These are phyloP conservation scores for Sedum album DNA, from an alignment of 164 flowering plant species.

Conservation along the genomic window DNA sequence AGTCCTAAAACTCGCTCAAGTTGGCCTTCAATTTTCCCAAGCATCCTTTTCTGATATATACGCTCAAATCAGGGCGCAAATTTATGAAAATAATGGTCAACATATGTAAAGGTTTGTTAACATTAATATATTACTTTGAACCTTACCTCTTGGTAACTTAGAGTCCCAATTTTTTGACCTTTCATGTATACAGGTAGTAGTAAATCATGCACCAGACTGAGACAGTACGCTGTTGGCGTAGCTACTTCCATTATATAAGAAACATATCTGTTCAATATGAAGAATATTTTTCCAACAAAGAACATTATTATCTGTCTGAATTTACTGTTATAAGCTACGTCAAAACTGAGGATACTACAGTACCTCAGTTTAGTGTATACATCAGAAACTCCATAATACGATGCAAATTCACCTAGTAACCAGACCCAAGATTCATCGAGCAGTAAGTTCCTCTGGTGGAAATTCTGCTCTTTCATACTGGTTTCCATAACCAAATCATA, in stretches of 20 bases:
- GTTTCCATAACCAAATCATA: slow-evolving; percentile 71
- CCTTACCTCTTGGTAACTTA: slow-evolving; percentile 96
- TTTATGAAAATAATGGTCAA: neutral
- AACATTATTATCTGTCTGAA: neutral
- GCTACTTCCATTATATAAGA: slow-evolving; percentile 95
- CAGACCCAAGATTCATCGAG: slow-evolving; percentile 71
- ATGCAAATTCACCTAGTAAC: slow-evolving; percentile 62
- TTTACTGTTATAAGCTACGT: neutral
- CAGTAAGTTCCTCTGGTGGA: slow-evolving; percentile 58
- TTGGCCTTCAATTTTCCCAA: slow-evolving; percentile 76
- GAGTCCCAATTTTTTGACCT: slow-evolving; percentile 41
- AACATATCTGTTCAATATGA: slow-evolving; percentile 48
- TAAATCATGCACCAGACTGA: slow-evolving; percentile 62
- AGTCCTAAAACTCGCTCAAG: slow-evolving; percentile 61
- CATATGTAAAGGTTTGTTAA: neutral
- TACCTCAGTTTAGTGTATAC: slow-evolving; percentile 72
- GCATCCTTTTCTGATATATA: slow-evolving; percentile 60
- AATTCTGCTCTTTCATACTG: slow-evolving; percentile 63
- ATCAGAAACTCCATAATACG: slow-evolving; percentile 77
- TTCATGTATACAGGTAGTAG: slow-evolving; percentile 64
- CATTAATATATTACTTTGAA: too few species aligned
- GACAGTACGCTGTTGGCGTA: slow-evolving; percentile 88
- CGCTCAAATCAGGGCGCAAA: neutral
- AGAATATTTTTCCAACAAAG: neutral
- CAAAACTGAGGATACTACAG: neutral